phyloP scores from a whole-genome alignment of 129 eudicot genomes.

The Flaveria robusta region DNA sequence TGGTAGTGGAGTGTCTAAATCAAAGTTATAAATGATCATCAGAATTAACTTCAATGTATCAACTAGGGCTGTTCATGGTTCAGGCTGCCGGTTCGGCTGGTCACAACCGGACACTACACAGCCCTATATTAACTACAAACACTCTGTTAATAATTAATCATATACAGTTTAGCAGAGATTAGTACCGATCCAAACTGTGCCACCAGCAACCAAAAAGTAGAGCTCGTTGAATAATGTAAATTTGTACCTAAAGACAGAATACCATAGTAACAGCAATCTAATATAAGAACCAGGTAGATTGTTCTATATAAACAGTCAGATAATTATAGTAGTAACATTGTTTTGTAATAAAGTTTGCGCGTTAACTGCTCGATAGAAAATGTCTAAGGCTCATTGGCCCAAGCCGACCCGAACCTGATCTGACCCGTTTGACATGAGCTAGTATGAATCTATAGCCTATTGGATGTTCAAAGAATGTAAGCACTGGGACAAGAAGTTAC shows the following conservation, averaged over 20 bases:
- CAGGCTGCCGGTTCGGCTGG: neutral
- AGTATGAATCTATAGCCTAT: neutral
- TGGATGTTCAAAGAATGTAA: conserved; percentile 1
- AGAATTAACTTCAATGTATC: conserved; percentile 10
- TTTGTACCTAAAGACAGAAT: conserved; percentile 68
- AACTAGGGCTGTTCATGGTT: neutral
- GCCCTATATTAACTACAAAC: neutral
- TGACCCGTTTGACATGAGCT: neutral
- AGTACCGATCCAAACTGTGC: conserved; percentile 96
- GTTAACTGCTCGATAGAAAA: neutral
- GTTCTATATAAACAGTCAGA: neutral
- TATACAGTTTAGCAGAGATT: conserved; percentile 23
- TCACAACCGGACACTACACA: neutral
- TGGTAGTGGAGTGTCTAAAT: conserved; percentile 59
- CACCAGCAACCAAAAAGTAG: conserved; percentile 95
- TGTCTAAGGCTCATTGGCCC: neutral
- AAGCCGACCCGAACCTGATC: neutral
- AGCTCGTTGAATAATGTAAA: conserved; percentile 96
- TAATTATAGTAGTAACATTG: neutral
- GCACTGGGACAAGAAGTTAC: conserved; percentile 42
- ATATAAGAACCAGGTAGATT: neutral
- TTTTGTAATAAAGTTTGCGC: neutral
- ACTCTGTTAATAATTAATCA: neutral
- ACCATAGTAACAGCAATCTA: conserved; percentile 14
- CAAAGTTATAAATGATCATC: conserved; percentile 4